A percentile compares a stretch with the other conserved stretches of the same genome.
These are phyloP conservation scores for Anthoceros angustus DNA, from an alignment of 225 moss, liverwort and hornwort genomes.

Conservation along the genomic window DNA sequence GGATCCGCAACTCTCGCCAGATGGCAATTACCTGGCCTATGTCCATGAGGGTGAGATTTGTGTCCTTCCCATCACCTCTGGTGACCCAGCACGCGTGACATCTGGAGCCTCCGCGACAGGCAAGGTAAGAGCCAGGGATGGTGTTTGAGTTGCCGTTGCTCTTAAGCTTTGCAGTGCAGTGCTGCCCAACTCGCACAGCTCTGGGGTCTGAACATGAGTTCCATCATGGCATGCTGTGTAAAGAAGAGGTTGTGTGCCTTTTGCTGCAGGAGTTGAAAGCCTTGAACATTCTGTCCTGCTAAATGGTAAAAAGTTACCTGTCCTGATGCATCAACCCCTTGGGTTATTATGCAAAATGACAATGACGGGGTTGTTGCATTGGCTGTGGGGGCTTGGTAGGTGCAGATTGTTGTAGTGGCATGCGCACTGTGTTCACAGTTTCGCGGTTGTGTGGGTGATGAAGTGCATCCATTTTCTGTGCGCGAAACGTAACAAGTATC, in stretches of 20 bases:
- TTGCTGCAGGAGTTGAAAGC: neutral
- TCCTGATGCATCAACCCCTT: neutral
- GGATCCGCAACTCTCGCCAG: conserved; percentile 97
- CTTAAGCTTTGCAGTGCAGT: neutral
- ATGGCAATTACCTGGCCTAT: conserved; percentile 70
- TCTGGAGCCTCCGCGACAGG: conserved; percentile 79
- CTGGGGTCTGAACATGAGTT: neutral
- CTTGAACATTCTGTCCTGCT: neutral
- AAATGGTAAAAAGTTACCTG: neutral
- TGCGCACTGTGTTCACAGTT: neutral
- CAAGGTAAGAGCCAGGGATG: conserved; percentile 41
- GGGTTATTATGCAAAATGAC: neutral
- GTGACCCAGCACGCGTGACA: conserved; percentile 64
- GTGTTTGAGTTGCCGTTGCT: neutral
- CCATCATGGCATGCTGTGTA: neutral
- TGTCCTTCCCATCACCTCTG: conserved; percentile 47
- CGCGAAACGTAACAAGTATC: neutral
- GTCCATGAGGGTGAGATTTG: conserved; percentile 86
- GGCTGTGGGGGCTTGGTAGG: neutral
- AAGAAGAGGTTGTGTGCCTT: neutral
- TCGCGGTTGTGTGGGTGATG: neutral
- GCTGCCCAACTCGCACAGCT: neutral
- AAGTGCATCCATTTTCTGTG: neutral
- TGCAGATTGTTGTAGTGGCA: neutral
- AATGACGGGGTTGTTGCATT: neutral